These are phyloP conservation scores for Fusarium siculi DNA, from an alignment of 2,329 filamentous ascomycete genomes.

Conservation along the genomic window DNA sequence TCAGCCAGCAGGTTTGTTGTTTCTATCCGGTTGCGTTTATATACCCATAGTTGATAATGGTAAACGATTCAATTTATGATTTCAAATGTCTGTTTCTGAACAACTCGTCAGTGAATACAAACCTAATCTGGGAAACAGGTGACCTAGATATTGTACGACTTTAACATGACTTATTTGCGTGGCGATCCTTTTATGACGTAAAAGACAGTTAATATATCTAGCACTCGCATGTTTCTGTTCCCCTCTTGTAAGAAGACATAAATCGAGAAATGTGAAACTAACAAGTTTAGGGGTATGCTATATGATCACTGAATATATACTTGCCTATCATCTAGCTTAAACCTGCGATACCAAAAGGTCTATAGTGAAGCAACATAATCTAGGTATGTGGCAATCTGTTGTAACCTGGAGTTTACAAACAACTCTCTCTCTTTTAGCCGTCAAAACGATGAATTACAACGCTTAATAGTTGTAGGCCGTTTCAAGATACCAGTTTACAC, in stretches of 20 bases:
- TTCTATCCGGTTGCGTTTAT: slow-evolving; percentile 1
- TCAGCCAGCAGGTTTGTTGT: background rate
- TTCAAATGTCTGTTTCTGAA: background rate
- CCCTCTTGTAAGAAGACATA: background rate
- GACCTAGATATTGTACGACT: background rate
- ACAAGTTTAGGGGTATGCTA: background rate
- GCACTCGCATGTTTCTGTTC: background rate
- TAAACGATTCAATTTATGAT: background rate
- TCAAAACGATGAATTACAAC: background rate
- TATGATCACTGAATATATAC: background rate
- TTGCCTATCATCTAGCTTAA: background rate
- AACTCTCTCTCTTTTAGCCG: background rate
- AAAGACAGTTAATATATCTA: background rate
- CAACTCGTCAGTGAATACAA: background rate
- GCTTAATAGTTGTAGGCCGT: background rate
- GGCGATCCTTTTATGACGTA: background rate
- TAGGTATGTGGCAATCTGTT: background rate
- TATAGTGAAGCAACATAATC: background rate
- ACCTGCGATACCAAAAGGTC: background rate
- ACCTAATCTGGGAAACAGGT: background rate
- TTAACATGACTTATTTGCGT: background rate
- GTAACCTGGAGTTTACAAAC: background rate
- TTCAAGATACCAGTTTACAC: no score
- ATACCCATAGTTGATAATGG: slow-evolving; percentile 15
- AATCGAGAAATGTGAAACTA: background rate